These are phyloP conservation scores for Leccinum pallidistipes DNA, from an alignment of 1,284 basidiomycete genomes.

Conservation along the genomic window DNA sequence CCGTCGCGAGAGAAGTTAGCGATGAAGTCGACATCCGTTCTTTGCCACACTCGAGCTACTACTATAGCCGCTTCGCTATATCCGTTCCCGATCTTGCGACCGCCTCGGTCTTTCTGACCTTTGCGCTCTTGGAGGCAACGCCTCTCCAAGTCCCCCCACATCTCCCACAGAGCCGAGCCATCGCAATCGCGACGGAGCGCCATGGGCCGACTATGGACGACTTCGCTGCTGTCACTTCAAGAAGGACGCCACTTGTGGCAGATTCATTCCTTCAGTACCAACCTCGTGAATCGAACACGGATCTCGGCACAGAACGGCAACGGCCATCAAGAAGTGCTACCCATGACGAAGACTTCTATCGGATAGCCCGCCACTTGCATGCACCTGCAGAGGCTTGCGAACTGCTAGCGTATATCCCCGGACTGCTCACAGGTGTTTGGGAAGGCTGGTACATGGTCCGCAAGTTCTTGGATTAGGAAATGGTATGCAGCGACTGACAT, in stretches of 20 bases:
- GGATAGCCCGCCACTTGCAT: constrained; percentile 30
- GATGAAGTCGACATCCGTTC: constrained; percentile 12
- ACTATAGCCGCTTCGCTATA: constrained; percentile 25
- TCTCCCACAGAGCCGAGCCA: constrained; percentile 46
- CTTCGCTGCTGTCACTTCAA: constrained; percentile 35
- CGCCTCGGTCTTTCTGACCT: constrained; percentile 50
- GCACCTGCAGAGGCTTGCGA: constrained; percentile 28
- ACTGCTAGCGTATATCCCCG: constrained; percentile 38
- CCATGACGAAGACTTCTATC: constrained; percentile 46
- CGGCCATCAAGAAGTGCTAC: constrained; percentile 37
- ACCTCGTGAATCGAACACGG: constrained; percentile 33
- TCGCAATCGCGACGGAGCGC: constrained; percentile 41
- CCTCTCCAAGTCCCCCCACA: constrained; percentile 46
- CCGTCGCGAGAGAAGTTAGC: constrained; percentile 9
- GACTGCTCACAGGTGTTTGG: constrained; percentile 53
- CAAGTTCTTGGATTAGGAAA: constrained; percentile 20
- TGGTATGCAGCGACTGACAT: constrained; percentile 20
- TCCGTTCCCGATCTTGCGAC: constrained; percentile 39
- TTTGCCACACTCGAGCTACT: constrained; percentile 21
- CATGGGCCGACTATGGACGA: constrained; percentile 54
- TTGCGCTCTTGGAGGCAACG: constrained; percentile 47
- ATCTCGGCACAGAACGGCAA: constrained; percentile 34
- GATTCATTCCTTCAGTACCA: constrained; percentile 36
- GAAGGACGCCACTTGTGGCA: constrained; percentile 45
- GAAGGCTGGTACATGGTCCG: constrained; percentile 56